A percentile compares a stretch with the other conserved stretches of the same genome.
These are phyloP conservation scores for Clavispora santaluciae DNA, from an alignment of 805 yeast genomes.

Conservation along the genomic window DNA sequence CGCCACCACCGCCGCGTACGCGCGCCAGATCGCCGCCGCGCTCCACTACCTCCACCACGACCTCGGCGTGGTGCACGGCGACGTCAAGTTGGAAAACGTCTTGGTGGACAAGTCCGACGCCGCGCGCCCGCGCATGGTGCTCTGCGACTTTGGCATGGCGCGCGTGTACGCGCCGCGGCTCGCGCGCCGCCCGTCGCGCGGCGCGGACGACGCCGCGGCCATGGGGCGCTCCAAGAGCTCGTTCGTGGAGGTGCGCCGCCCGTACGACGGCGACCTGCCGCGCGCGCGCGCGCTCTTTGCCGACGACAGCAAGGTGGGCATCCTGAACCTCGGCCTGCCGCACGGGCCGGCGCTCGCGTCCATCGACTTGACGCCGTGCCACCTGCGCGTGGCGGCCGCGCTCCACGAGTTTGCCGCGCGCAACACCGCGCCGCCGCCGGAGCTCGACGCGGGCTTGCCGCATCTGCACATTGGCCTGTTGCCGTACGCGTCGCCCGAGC, in stretches of 20 bases:
- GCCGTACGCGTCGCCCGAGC: conserved; percentile 91
- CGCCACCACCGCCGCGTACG: conserved; percentile 26
- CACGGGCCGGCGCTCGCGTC: conserved; percentile 35
- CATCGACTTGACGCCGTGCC: conserved; percentile 27
- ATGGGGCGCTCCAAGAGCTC: conserved; percentile 33
- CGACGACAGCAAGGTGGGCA: conserved; percentile 32
- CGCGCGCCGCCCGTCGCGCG: conserved; percentile 19
- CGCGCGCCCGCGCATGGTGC: conserved; percentile 46
- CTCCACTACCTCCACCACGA: conserved; percentile 53
- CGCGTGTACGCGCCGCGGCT: conserved; percentile 27
- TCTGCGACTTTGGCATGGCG: conserved; percentile 92
- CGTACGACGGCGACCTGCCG: conserved; percentile 29
- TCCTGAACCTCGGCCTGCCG: conserved; percentile 20
- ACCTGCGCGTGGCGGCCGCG: conserved; percentile 8
- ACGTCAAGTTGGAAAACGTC: conserved; percentile 77
- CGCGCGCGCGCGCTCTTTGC: conserved; percentile 19
- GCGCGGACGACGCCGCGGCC: conserved; percentile 10
- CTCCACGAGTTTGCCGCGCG: conserved; percentile 14
- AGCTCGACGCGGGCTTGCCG: conserved; percentile 43
- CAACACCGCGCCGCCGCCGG: conserved; percentile 7
- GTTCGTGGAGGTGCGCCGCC: conserved; percentile 28
- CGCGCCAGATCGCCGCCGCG: conserved; percentile 54
- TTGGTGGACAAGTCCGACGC: conserved; percentile 41
- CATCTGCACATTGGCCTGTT: conserved; percentile 79
- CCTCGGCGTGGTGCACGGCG: conserved; percentile 71